phyloP scores from a whole-genome alignment of 139 green algal genomes.

The Ostreobium quekettii region DNA sequence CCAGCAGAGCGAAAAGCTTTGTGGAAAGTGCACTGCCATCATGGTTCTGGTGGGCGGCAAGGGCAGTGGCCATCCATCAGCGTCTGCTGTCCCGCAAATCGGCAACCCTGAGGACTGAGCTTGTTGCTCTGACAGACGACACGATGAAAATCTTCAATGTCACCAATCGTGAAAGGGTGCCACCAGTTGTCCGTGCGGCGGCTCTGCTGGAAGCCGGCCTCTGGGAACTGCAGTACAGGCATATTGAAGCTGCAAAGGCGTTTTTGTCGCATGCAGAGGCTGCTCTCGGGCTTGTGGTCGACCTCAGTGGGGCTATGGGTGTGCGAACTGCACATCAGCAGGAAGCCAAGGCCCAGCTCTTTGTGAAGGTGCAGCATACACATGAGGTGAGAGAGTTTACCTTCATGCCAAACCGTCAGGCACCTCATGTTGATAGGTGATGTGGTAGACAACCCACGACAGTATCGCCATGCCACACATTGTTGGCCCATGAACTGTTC shows the following conservation, averaged over 20 bases:
- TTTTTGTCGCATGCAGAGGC: slow-evolving; percentile 35
- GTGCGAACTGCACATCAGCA: slow-evolving; percentile 75
- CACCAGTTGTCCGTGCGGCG: slow-evolving; percentile 18
- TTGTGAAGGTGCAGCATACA: slow-evolving; percentile 29
- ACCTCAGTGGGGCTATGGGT: slow-evolving; percentile 63
- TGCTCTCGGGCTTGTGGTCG: slow-evolving; percentile 43
- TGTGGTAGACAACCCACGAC: too few relatives aligned
- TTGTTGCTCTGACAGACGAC: slow-evolving; percentile 21
- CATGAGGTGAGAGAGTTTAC: not conserved
- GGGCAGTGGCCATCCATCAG: slow-evolving; percentile 44
- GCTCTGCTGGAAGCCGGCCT: slow-evolving; percentile 45
- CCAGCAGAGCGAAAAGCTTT: not conserved
- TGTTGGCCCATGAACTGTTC: too few relatives aligned
- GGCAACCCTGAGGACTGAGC: slow-evolving; percentile 33
- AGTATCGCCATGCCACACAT: too few relatives aligned
- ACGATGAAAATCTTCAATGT: not conserved
- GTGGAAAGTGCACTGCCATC: slow-evolving; percentile 3
- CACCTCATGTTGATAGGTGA: too few relatives aligned
- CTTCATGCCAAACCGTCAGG: not conserved
- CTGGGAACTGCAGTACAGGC: slow-evolving; percentile 46
- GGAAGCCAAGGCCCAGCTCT: slow-evolving; percentile 74
- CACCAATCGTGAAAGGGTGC: not conserved
- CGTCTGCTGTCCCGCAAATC: slow-evolving; percentile 41
- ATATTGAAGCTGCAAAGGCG: slow-evolving; percentile 30
- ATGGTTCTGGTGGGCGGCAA: slow-evolving; percentile 60